A percentile compares a stretch with the other conserved stretches of the same genome.
These are phyloP conservation scores for Volvox africanus DNA, from an alignment of 139 green algal species.

Conservation along the genomic window DNA sequence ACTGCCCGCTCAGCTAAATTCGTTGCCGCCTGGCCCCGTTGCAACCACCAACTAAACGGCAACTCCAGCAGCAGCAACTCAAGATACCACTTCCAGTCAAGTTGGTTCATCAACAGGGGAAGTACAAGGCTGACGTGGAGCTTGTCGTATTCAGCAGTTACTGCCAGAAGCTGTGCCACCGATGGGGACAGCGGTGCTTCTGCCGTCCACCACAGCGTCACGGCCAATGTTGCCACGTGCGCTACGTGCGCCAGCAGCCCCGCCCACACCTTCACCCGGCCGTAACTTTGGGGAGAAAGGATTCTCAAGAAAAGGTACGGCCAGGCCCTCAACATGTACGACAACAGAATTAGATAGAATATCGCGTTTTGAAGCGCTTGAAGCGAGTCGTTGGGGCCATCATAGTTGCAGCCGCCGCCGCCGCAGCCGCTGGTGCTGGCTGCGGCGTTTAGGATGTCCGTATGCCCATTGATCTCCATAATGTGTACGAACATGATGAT, in stretches of 20 bases:
- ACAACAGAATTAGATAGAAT: constrained; percentile 8
- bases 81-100: neutral
- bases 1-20: no score
- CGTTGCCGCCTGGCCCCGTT: neutral
- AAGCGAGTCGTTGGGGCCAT: neutral
- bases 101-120: constrained; percentile 7
- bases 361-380: neutral
- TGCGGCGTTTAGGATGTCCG: neutral
- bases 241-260: neutral
- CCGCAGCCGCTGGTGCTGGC: neutral
- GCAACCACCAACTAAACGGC: neutral
- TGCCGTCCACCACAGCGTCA: neutral
- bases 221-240: neutral
- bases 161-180: neutral
- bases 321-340: neutral
- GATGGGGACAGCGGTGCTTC: neutral
- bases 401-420: neutral
- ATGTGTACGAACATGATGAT: neutral
- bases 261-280: neutral
- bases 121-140: neutral
- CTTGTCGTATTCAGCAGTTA: constrained; percentile 9
- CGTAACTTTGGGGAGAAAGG: neutral
- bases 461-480: neutral
- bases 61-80: neutral
- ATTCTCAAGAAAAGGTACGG: constrained; percentile 13